These are phyloP conservation scores for Phytophthora crassamura DNA, from an alignment of 352 stramenopile genomes.

Conservation along the genomic window DNA sequence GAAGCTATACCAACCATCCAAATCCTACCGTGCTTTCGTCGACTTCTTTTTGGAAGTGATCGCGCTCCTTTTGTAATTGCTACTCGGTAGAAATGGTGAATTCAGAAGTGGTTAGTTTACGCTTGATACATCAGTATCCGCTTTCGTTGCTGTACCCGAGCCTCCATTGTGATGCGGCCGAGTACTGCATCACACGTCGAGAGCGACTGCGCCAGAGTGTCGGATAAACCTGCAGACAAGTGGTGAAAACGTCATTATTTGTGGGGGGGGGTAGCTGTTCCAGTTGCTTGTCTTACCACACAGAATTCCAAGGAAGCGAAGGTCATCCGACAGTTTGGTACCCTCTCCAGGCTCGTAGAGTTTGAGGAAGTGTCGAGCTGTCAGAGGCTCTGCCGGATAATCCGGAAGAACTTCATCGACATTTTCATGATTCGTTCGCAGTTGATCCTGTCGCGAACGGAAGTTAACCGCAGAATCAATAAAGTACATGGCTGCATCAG, in stretches of 20 bases:
- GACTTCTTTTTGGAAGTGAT: slow-evolving; percentile 49
- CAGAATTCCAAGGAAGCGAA: slow-evolving; percentile 48
- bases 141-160: slow-evolving; percentile 18
- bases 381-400: slow-evolving; percentile 10
- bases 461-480: slow-evolving; percentile 8
- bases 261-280: too few relatives aligned
- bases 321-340: slow-evolving; percentile 41
- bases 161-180: slow-evolving; percentile 28
- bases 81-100: slow-evolving; percentile 9
- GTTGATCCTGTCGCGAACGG: slow-evolving; percentile 26
- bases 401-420: slow-evolving; percentile 36
- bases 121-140: neutral
- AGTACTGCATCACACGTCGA: slow-evolving; percentile 33
- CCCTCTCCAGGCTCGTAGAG: slow-evolving; percentile 44
- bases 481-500: neutral
- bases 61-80: slow-evolving; percentile 44
- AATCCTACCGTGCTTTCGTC: slow-evolving; percentile 55
- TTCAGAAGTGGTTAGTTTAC: neutral
- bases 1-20: neutral
- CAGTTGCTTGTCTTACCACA: slow-evolving; percentile 39
- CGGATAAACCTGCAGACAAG: slow-evolving; percentile 29
- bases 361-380: slow-evolving; percentile 25
- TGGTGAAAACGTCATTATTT: neutral
- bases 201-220: slow-evolving; percentile 25
- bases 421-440: slow-evolving; percentile 32